Base-by-base conservation (phyloP, 345 rosid species). In the Psidium friedrichsthalianum region DNA sequence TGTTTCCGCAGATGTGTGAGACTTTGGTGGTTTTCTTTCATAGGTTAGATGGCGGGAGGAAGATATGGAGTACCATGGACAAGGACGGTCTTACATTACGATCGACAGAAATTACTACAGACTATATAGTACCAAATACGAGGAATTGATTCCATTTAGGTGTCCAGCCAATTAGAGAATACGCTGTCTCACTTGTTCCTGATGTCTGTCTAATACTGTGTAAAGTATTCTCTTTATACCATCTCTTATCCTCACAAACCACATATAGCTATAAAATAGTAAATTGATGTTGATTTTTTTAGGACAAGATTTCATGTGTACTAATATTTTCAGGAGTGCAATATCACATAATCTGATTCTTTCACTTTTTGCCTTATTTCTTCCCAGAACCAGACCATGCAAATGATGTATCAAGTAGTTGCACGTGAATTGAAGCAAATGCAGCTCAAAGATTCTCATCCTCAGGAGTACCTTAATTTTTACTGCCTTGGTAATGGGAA, bases 401-500 rank as follows among this genome's bases (percentile, higher is more conserved):
- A 94, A 85, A 93, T 93, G 98, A 97, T 97, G 99, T 96, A 97
- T 80, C 86, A 74, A 74, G 86, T 94, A 54, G 87, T 97, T 83
- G 95, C 96, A 51, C 52, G 27, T 82, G 98, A 91, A 85, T 90
- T 97, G 86, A 92, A 91, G 88, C 84, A 91, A 32, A 89, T 87
- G 95, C 85, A 87, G 56, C 85, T 85, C 29, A 83, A 58, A 86
- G 93, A 93, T 83, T 86, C n/a, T 52, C 94, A 92, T 90, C 99
- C 99, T 82, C 93, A 86, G 74, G 98, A 97, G 83, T 97, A 96
- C 93, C 98, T 97, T 52, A 97, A 96, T 94, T 97, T 97, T 90
- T 96, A 92, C 88, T 96, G 98, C 88, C 89, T 96, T 84, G 99
- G 98, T 83, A 96, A 94, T 6, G 96, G 84, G 99, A 96, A 88